Percentiles rank a stretch among this genome's conserved stretches.
Evolutionary conservation across 148 eudicot genomes (phyloP).

Genomic region (Amaranthus palmeri): DNA sequence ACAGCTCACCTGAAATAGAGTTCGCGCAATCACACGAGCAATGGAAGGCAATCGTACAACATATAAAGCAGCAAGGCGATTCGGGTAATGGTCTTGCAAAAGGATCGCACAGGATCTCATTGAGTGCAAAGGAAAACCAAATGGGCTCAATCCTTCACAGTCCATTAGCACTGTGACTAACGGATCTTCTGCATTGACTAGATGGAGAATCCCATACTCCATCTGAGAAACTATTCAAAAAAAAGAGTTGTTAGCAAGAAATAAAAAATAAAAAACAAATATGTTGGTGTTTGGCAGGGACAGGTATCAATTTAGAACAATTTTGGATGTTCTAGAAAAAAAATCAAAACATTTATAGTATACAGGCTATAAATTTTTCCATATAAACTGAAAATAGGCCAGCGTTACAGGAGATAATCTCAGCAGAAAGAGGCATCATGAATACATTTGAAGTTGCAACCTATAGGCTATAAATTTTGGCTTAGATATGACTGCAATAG

Average conservation of each 20-base stretch:
- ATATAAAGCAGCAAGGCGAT: constrained; percentile 56
- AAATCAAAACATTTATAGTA: neutral
- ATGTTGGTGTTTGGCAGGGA: neutral
- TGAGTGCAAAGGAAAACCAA: constrained; percentile 56
- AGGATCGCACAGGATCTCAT: constrained; percentile 66
- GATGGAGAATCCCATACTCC: constrained; percentile 53
- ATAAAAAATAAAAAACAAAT: neutral
- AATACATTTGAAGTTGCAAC: neutral
- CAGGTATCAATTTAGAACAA: neutral
- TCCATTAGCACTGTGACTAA: constrained; percentile 66
- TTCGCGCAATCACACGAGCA: constrained; percentile 48
- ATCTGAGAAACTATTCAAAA: constrained; percentile 59
- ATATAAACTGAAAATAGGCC: neutral
- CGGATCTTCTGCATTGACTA: constrained; percentile 40
- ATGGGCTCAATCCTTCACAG: constrained; percentile 61
- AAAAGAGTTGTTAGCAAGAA: neutral
- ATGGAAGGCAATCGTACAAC: constrained; percentile 47
- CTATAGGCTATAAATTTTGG: neutral
- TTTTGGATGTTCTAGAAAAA: neutral
- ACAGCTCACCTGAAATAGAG: constrained; percentile 49
- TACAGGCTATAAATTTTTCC: neutral
- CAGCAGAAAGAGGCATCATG: neutral
- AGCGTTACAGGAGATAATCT: neutral
- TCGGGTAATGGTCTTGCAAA: constrained; percentile 74
- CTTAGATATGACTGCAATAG: neutral